Conservation (phyloP, 2,329 filamentous ascomycete genomes). For the Fonsecaea multimorphosa region DNA sequence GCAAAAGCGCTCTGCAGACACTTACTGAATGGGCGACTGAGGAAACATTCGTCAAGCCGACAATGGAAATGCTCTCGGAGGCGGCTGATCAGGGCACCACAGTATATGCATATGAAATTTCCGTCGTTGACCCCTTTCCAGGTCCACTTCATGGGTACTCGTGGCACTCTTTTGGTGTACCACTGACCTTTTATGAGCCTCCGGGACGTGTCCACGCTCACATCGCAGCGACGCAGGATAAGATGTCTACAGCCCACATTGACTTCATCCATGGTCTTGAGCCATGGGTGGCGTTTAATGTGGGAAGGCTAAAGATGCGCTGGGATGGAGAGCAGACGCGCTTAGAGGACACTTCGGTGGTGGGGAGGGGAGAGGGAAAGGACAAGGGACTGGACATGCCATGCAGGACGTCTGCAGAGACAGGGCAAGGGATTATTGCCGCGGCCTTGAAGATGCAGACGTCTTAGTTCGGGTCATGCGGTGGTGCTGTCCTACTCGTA, state of each 20-base stretch:
- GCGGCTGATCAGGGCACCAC: conserved; percentile 2
- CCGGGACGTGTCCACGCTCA: background rate
- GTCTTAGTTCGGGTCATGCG: background rate
- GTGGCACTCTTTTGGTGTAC: conserved; percentile 10
- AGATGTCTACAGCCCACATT: conserved; percentile 2
- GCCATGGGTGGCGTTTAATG: conserved; percentile 6
- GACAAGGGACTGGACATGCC: background rate
- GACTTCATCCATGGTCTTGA: background rate
- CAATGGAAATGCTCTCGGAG: conserved; percentile 47
- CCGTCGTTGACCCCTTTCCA: conserved; percentile 2
- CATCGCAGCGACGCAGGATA: conserved; percentile 3
- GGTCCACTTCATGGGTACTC: conserved; percentile 7
- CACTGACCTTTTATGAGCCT: conserved; percentile 3
- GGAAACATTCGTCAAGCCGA: conserved; percentile 54
- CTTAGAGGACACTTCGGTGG: background rate
- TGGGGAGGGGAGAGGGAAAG: background rate
- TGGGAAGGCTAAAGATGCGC: conserved; percentile 3
- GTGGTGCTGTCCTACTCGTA: no score
- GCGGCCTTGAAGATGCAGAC: conserved; percentile 4
- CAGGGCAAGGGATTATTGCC: background rate
- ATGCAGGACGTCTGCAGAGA: background rate
- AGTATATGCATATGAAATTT: conserved; percentile 4
- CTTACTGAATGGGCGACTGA: conserved; percentile 45
- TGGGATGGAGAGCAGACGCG: conserved; percentile 1
- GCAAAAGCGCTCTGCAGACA: background rate